Evolutionary conservation across 345 rosid genomes (phyloP).

Genomic region (Balakata baccata): DNA sequence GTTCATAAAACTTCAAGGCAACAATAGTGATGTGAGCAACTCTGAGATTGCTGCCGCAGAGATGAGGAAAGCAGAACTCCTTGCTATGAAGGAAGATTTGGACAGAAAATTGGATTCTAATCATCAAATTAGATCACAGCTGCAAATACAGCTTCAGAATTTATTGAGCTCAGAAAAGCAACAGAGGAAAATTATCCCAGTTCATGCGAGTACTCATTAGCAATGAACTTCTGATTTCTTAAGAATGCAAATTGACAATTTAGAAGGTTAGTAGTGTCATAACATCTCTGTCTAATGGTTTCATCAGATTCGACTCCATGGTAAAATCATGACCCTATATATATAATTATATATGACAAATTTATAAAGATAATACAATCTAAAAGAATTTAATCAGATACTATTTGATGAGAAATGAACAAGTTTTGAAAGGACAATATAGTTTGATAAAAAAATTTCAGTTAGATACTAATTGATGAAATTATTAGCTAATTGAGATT

Average conservation of each 20-base stretch:
- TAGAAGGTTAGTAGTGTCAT: background rate
- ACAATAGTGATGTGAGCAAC: conserved; percentile 26
- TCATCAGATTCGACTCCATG: too few species aligned
- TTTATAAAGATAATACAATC: too few species aligned
- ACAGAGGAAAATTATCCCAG: conserved; percentile 1
- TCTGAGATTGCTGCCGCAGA: conserved; percentile 43
- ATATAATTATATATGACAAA: too few species aligned
- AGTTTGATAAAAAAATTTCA: too few species aligned
- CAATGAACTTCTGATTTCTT: too few species aligned
- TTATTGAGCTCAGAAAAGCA: conserved; percentile 10
- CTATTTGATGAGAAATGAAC: too few species aligned
- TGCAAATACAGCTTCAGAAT: conserved; percentile 33
- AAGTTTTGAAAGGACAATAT: too few species aligned
- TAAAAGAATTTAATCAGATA: too few species aligned
- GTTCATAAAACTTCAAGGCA: conserved; percentile 37
- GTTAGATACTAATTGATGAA: too few species aligned
- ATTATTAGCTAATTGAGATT: too few species aligned
- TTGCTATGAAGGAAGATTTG: conserved; percentile 31
- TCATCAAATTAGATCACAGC: conserved; percentile 28
- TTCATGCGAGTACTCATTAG: background rate
- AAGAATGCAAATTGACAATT: too few species aligned
- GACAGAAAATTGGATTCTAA: conserved; percentile 27
- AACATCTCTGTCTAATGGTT: background rate
- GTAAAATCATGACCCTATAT: too few species aligned
- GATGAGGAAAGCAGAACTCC: conserved; percentile 33